A percentile compares a stretch with the other conserved stretches of the same genome.
Evolutionary conservation across 2,329 filamentous ascomycete genomes (phyloP).

Genomic region (Colletotrichum sp.): DNA sequence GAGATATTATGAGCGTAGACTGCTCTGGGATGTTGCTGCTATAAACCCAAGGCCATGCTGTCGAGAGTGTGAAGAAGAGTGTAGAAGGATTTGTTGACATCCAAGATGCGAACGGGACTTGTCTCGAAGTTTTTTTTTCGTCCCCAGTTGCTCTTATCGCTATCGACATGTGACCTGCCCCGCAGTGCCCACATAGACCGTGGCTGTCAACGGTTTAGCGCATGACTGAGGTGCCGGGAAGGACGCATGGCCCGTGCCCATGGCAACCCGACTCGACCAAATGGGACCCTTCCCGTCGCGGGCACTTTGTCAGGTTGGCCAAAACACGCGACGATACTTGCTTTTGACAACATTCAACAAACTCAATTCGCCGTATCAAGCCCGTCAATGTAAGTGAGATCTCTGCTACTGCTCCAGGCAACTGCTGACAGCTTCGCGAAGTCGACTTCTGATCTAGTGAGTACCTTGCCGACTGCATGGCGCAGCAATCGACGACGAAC

Average conservation of each 20-base stretch:
- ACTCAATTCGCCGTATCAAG: neutral
- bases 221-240: neutral
- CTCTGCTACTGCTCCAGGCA: neutral
- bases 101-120: slow-evolving; percentile 35
- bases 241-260: slow-evolving; percentile 9
- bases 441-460: neutral
- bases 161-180: slow-evolving; percentile 24
- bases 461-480: neutral
- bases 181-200: neutral
- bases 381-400: neutral
- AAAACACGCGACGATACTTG: slow-evolving; percentile 10
- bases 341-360: neutral
- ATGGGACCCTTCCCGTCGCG: slow-evolving; percentile 9
- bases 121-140: slow-evolving; percentile 23
- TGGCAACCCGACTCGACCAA: slow-evolving; percentile 7
- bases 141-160: slow-evolving; percentile 4
- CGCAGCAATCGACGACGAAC: neutral
- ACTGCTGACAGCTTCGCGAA: neutral
- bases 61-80: slow-evolving; percentile 22
- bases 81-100: neutral
- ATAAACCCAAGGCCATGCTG: slow-evolving; percentile 13
- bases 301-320: neutral
- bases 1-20: slow-evolving; percentile 6
- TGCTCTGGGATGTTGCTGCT: slow-evolving; percentile 9
- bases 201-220: neutral